These are phyloP conservation scores for Rhexocercosporidium sp. DNA, from an alignment of 2,329 filamentous ascomycete species.

Conservation along the genomic window DNA sequence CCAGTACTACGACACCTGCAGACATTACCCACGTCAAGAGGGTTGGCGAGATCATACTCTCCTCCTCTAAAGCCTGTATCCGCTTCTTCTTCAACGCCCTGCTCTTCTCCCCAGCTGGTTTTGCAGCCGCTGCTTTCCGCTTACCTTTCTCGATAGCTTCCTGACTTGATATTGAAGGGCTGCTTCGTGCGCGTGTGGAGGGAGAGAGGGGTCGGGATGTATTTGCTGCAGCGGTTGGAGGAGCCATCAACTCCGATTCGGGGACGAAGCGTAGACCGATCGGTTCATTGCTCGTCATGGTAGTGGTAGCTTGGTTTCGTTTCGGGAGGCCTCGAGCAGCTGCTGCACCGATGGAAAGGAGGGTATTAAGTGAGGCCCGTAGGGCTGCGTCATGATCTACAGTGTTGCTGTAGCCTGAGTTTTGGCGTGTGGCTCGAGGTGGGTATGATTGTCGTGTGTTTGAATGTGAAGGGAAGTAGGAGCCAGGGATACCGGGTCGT, in stretches of 20 bases:
- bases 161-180: constrained; percentile 33
- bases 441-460: constrained; percentile 42
- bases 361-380: constrained; percentile 89
- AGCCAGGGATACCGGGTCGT: constrained; percentile 45
- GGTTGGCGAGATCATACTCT: constrained; percentile 60
- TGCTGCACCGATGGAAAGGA: constrained; percentile 92
- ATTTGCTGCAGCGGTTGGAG: constrained; percentile 38
- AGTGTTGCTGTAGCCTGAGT: constrained; percentile 67
- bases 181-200: constrained; percentile 33
- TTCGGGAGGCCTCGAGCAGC: constrained; percentile 85
- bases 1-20: constrained; percentile 69
- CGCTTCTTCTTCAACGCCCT: constrained; percentile 58
- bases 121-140: constrained; percentile 46
- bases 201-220: constrained; percentile 36
- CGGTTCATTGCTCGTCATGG: constrained; percentile 33
- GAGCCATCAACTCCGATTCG: constrained; percentile 61
- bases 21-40: constrained; percentile 68
- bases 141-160: constrained; percentile 53
- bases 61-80: constrained; percentile 43
- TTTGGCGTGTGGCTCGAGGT: constrained; percentile 46
- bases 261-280: constrained; percentile 64
- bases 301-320: constrained; percentile 43
- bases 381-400: constrained; percentile 93
- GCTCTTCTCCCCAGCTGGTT: constrained; percentile 32
- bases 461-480: constrained; percentile 40